Percentiles rank a stretch among this genome's conserved stretches.
Evolutionary conservation across 78 protist species (phyloP).

Genomic region (Dictyostelium intermedium): DNA sequence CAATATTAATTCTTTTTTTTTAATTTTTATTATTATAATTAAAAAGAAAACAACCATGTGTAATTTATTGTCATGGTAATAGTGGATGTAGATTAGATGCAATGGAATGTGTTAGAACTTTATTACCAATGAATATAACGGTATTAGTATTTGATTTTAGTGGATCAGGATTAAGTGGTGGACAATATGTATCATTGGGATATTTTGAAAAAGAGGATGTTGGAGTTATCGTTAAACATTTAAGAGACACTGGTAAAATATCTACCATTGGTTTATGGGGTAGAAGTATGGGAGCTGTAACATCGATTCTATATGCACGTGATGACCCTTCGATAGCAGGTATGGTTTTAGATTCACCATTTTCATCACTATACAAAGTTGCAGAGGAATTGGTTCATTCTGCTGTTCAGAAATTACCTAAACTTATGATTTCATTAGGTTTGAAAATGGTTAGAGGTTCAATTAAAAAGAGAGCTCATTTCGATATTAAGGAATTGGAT

Average conservation of each 20-base stretch:
- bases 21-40: too few species aligned
- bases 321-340: constrained; percentile 84
- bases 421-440: constrained; percentile 77
- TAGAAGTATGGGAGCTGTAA: constrained; percentile 87
- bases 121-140: constrained; percentile 75
- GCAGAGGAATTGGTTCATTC: constrained; percentile 82
- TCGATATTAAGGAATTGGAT: constrained; percentile 77
- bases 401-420: constrained; percentile 76
- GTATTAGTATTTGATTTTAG: constrained; percentile 86
- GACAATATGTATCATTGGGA: constrained; percentile 88
- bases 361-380: constrained; percentile 73
- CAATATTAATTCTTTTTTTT: background rate
- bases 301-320: constrained; percentile 73
- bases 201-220: constrained; percentile 84
- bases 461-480: constrained; percentile 76
- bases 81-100: constrained; percentile 83
- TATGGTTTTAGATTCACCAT: constrained; percentile 85
- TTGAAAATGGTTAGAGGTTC: constrained; percentile 74
- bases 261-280: constrained; percentile 89
- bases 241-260: constrained; percentile 50
- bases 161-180: constrained; percentile 84
- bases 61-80: constrained; percentile 86
- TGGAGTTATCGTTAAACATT: constrained; percentile 47
- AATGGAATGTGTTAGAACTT: constrained; percentile 64
- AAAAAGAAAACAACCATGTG: constrained; percentile 78